Conservation (phyloP, 2,329 filamentous ascomycete genomes). For the Didymella keratinophila region DNA sequence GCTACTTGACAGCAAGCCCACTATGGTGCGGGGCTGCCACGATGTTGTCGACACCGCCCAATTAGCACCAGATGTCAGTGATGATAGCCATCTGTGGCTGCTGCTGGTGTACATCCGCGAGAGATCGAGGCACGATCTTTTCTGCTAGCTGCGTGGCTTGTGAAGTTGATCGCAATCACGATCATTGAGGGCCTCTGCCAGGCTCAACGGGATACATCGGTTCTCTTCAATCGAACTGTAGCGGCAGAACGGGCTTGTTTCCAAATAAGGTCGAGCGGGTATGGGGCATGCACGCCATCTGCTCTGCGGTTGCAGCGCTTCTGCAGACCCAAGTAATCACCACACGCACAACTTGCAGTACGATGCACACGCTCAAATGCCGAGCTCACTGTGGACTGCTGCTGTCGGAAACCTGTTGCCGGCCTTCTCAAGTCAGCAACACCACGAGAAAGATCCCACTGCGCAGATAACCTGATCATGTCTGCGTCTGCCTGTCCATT, state of each 20-base stretch:
- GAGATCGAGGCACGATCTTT: not conserved
- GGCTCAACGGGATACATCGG: constrained; percentile 6
- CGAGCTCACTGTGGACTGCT: constrained; percentile 3
- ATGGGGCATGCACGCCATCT: constrained; percentile 23
- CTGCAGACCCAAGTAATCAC: constrained; percentile 28
- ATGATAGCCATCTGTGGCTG: not conserved
- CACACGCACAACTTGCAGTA: constrained; percentile 18
- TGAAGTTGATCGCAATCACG: not conserved
- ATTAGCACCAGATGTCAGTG: not conserved
- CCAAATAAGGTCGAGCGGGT: constrained; percentile 32
- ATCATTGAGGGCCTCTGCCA: not conserved
- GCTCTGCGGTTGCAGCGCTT: constrained; percentile 44
- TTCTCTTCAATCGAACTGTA: constrained; percentile 12
- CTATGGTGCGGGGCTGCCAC: constrained; percentile 24
- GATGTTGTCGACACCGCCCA: constrained; percentile 3
- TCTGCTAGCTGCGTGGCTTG: not conserved
- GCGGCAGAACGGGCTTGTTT: constrained; percentile 36
- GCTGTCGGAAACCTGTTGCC: constrained; percentile 2
- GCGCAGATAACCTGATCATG: constrained; percentile 3
- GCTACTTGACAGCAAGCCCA: constrained; percentile 16
- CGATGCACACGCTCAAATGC: constrained; percentile 10
- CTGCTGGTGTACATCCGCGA: not conserved
- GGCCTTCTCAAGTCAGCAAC: constrained; percentile 3
- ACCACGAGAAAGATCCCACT: constrained; percentile 1
- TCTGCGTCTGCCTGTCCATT: not conserved